A percentile compares a stretch with the other conserved stretches of the same genome.
Evolutionary conservation across 495 filamentous ascomycete genomes (phyloP).

Genomic region (Penicillium crystallinum): DNA sequence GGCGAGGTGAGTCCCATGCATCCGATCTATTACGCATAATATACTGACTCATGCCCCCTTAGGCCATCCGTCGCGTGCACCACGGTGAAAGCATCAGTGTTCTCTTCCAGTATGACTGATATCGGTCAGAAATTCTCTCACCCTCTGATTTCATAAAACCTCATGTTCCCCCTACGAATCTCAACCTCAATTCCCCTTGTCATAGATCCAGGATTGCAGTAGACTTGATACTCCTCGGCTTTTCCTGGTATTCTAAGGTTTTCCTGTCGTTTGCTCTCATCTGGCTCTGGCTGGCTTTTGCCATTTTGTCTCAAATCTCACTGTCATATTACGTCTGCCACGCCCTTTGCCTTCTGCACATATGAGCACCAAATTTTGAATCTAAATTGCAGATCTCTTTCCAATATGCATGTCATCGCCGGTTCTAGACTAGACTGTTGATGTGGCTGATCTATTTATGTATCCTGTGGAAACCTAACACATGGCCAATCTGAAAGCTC

Average conservation of each 20-base stretch:
- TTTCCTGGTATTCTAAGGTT: background rate
- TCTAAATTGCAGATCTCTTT: slow-evolving; percentile 5
- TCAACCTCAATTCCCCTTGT: background rate
- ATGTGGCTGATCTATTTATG: background rate
- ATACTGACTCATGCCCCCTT: slow-evolving; percentile 18
- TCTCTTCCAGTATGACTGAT: slow-evolving; percentile 82
- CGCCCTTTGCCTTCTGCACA: slow-evolving; percentile 14
- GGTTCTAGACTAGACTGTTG: background rate
- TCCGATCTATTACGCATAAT: slow-evolving; percentile 1
- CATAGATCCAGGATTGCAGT: slow-evolving; percentile 20
- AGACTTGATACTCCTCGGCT: slow-evolving; percentile 15
- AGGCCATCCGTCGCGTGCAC: slow-evolving; percentile 93
- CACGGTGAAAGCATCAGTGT: slow-evolving; percentile 98
- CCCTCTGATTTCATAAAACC: slow-evolving; percentile 11
- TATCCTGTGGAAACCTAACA: background rate
- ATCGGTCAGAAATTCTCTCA: slow-evolving; percentile 10
- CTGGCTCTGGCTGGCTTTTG: slow-evolving; percentile 8
- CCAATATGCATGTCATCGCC: background rate
- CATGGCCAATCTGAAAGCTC: background rate
- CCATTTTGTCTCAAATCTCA: slow-evolving; percentile 3
- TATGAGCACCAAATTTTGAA: slow-evolving; percentile 9
- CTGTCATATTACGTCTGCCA: slow-evolving; percentile 7
- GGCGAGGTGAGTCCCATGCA: slow-evolving; percentile 60
- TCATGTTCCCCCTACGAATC: background rate
- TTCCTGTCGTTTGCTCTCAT: slow-evolving; percentile 6